A percentile compares a stretch with the other conserved stretches of the same genome.
Evolutionary conservation across 495 filamentous ascomycete genomes (phyloP).

Genomic region (Sabuloglossum arenarium): DNA sequence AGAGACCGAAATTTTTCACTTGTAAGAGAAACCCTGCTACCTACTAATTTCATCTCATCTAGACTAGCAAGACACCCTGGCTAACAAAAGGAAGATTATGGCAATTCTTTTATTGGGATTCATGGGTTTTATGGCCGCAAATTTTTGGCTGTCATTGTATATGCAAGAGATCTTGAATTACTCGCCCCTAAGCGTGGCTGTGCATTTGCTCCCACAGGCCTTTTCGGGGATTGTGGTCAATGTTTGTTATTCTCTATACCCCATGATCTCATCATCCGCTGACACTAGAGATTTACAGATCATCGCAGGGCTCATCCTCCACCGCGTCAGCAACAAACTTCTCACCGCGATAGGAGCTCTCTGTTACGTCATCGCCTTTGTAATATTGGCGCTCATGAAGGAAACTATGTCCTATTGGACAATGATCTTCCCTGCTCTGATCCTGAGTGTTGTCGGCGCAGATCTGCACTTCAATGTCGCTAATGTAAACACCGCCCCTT

Average conservation of each 20-base stretch:
- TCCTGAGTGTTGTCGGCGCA: slow-evolving; percentile 17
- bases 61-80: too few relatives aligned
- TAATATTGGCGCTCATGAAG: slow-evolving; percentile 14
- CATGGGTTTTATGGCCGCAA: slow-evolving; percentile 13
- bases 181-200: slow-evolving; percentile 14
- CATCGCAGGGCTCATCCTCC: slow-evolving; percentile 18
- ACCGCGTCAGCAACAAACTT: slow-evolving; percentile 20
- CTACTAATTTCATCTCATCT: too few relatives aligned
- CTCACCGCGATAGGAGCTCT: slow-evolving; percentile 17
- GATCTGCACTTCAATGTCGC: slow-evolving; percentile 36
- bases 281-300: too few relatives aligned
- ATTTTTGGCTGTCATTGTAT: slow-evolving; percentile 35
- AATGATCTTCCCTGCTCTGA: slow-evolving; percentile 17
- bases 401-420: slow-evolving; percentile 18
- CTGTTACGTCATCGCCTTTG: slow-evolving; percentile 14
- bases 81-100: too few relatives aligned
- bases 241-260: too few relatives aligned
- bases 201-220: slow-evolving; percentile 19
- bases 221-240: slow-evolving; percentile 16
- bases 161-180: slow-evolving; percentile 22
- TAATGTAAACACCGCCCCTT: slow-evolving; percentile 22
- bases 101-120: slow-evolving; percentile 16
- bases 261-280: too few relatives aligned
- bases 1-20: slow-evolving; percentile 18
- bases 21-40: slow-evolving; percentile 5